Evolutionary conservation across 345 rosid species (phyloP).

Genomic region (Gynandropsis gynandra): DNA sequence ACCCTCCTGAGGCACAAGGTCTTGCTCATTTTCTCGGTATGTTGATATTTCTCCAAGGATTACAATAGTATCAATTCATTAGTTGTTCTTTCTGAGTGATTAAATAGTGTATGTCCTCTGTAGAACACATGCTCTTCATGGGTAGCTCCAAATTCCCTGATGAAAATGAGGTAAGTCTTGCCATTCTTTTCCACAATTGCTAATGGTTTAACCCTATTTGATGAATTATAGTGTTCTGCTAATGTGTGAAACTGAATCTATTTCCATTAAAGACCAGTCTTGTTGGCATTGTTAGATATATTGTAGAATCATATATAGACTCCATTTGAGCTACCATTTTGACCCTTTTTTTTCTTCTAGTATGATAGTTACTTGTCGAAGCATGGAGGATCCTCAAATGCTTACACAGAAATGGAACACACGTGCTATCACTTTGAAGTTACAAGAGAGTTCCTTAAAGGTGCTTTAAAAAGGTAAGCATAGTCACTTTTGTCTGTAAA

Average conservation of each 20-base stretch:
- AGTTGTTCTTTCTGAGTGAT: not conserved
- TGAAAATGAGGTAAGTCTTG: conserved; percentile 79
- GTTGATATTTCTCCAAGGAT: conserved; percentile 12
- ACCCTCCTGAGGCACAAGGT: conserved; percentile 94
- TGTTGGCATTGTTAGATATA: conserved; percentile 2
- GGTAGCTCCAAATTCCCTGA: conserved; percentile 90
- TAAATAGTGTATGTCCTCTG: conserved; percentile 10
- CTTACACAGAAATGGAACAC: conserved; percentile 90
- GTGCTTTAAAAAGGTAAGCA: conserved; percentile 78
- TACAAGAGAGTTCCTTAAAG: conserved; percentile 73
- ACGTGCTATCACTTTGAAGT: conserved; percentile 99
- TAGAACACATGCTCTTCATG: conserved; percentile 99
- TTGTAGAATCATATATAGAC: not conserved
- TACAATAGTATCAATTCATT: conserved; percentile 1
- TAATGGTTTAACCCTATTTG: not conserved
- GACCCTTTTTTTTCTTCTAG: conserved; percentile 59
- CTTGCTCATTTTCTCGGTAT: conserved; percentile 94
- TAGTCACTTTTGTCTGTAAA: conserved; percentile 8
- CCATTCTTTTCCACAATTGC: conserved; percentile 8
- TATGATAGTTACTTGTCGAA: conserved; percentile 97
- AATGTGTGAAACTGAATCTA: not conserved
- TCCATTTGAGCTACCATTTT: conserved; percentile 23
- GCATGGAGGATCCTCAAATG: conserved; percentile 98
- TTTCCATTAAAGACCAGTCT: conserved; percentile 5
- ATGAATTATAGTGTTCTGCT: conserved; percentile 2